Evolutionary conservation across 192 early-diverging fungal genomes (phyloP).

Genomic region (Coemansia sp.): DNA sequence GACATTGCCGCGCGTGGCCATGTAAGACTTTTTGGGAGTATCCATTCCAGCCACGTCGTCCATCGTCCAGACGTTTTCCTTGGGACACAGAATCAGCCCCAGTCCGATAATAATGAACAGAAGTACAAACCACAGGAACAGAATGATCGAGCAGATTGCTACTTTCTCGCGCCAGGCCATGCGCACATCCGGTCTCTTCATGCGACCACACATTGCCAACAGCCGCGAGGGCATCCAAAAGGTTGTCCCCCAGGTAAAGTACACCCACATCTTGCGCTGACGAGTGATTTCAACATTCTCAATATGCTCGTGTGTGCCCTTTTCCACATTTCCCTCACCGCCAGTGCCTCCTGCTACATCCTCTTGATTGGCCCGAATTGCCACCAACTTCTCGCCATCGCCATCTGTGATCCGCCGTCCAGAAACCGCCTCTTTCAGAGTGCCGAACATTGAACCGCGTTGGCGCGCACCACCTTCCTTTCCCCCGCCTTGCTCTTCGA

Average conservation of each 20-base stretch:
- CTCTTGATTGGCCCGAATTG: conserved; percentile 1
- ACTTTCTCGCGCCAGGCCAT: conserved; percentile 98
- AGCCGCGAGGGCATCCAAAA: conserved; percentile 43
- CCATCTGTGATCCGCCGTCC: conserved; percentile 9
- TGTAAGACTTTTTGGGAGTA: conserved; percentile 53
- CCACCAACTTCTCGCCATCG: conserved; percentile 4
- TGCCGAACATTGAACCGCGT: conserved; percentile 22
- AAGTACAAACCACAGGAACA: conserved; percentile 71
- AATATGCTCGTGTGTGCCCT: conserved; percentile 46
- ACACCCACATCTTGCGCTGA: conserved; percentile 33
- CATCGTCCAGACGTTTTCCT: conserved; percentile 67
- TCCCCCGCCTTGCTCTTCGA: conserved; percentile 21
- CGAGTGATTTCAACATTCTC: conserved; percentile 39
- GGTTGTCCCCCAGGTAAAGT: conserved; percentile 28
- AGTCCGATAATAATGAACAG: conserved; percentile 87
- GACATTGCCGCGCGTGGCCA: conserved; percentile 70
- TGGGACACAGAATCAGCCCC: conserved; percentile 70
- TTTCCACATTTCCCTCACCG: conserved; percentile 47
- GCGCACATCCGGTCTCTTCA: conserved; percentile 88
- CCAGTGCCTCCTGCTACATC: conserved; percentile 34
- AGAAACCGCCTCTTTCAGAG: conserved; percentile 24
- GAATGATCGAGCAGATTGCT: conserved; percentile 81
- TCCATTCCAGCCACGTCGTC: conserved; percentile 62
- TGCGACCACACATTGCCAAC: conserved; percentile 48
- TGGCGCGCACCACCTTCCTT: conserved; percentile 9